Base-by-base conservation (phyloP, 176 grass and related monocot genomes). In the Hordeum vulgare region DNA sequence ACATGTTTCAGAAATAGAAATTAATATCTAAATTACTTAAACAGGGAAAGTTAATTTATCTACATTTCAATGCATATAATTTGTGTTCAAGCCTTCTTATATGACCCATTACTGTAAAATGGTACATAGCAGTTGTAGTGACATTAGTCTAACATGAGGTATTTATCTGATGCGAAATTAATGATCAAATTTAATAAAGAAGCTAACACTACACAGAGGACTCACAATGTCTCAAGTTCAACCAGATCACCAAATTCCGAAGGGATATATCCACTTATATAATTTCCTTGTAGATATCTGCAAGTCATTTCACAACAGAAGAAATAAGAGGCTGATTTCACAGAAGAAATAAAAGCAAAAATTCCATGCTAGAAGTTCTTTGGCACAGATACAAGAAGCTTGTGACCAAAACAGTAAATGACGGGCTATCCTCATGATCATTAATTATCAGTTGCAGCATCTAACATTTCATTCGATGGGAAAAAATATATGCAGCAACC, bases 261-360 rank as follows among this genome's bases (percentile, higher is more conserved):
- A 63, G 96, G 96, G 74, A 99, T 96, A 84, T 87, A 74, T 81
- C 96, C 93, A 82, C 93, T 96, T 75, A 99, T 90, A 84, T 99
- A 98, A 87, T 98, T 98, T 66, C 90, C 95, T 81, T 94, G 93
- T 87, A 99, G 82, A 77, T 92, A 90, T 40, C 96, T 99, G 79
- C 58, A 85, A 87, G 58, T 58, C 42, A 81, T 82, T 65, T 78
- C 79, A 88, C 34, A 78, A 44, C 36, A 86, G 9, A 81, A 91
- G 51, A 81, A 89, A 35, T 27, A 77, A 57, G 70, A 82, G 63
- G 41, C 53, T 51, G 70, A 78, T 79, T 65, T 81, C 79, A 88
- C 36, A 86, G 24, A 81, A 93, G 66, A 90, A 89, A 35, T 33
- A 80, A 45, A 75, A 84, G 57, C 60, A 11, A 76, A 37, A 12